Evolutionary conservation across 768 basidiomycete genomes (phyloP), one percentile per base, ranked within the genome.

Genomic region (Candolleomyces eurysporus): DNA sequence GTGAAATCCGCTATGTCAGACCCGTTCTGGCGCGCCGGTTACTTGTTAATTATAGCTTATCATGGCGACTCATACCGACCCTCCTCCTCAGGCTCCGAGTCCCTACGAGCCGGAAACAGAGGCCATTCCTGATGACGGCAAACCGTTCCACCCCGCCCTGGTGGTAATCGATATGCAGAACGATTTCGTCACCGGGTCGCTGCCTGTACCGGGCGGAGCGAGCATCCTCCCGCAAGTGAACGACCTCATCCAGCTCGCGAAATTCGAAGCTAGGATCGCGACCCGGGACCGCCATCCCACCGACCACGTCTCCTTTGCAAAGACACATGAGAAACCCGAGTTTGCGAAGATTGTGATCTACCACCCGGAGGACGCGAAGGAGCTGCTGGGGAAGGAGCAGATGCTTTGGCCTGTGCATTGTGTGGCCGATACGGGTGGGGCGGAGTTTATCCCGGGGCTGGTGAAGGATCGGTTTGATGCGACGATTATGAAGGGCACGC

Each of bases 361-460:
- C 60, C 78, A 79, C 43, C 79, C 79, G 63, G 61, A 77, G 61
- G 75, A 78, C 60, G 45, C 66, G 60, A 61, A 67, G 13, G 67
- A 74, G 64, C 61, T 70, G 51, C 53, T 67, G 19, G 73, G 75
- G 40, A 65, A 73, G 61, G 70, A 78, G 46, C 89, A 90, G 71
- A 80, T 83, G 30, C 73, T 94, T 36, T 94, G 92, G 92, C 92
- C 92, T 0, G 85, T 85, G 64, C 92, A 94, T 69, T 93, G 92
- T 66, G 81, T 92, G 22, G 82, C 82, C 57, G 77, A 77, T 49
- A 81, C 81, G 0, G 73, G 66, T 1, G 92, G 92, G 2, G 82
- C 83, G 17, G 82, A 85, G 65, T 79, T 93, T 48, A 84, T 89
- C 31, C 68, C 77, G 3, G 82, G 79, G 26, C 66, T 93, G n/a